These are phyloP conservation scores for Bidens hawaiensis DNA, from an alignment of 140 eudicot genomes.

Conservation along the genomic window DNA sequence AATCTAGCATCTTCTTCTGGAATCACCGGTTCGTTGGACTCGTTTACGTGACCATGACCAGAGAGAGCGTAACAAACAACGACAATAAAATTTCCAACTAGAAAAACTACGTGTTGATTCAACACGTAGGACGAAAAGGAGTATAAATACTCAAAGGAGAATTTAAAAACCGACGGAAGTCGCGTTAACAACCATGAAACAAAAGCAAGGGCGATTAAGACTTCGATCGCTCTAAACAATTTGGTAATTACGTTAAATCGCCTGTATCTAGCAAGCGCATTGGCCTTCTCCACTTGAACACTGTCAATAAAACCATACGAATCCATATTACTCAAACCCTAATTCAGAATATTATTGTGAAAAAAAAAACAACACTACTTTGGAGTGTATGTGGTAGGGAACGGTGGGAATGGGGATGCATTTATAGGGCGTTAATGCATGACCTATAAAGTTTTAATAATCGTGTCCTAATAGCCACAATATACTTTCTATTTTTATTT, in stretches of 20 bases:
- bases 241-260: slow-evolving; percentile 42
- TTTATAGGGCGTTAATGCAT: slow-evolving; percentile 16
- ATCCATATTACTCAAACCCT: slow-evolving; percentile 16
- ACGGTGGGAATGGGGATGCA: not conserved
- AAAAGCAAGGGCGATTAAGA: slow-evolving; percentile 34
- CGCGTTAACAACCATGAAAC: slow-evolving; percentile 59
- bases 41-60: too few relatives aligned
- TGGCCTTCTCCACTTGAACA: slow-evolving; percentile 54
- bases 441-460: not conserved
- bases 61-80: slow-evolving; percentile 34
- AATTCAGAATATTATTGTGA: not conserved
- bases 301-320: slow-evolving; percentile 22
- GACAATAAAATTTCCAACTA: slow-evolving; percentile 64
- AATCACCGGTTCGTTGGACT: too few relatives aligned
- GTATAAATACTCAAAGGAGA: slow-evolving; percentile 20
- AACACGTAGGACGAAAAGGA: slow-evolving; percentile 24
- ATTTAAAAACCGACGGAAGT: slow-evolving; percentile 30
- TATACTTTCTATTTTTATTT: not conserved
- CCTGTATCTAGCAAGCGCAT: slow-evolving; percentile 51
- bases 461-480: slow-evolving; percentile 1
- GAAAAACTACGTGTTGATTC: slow-evolving; percentile 67
- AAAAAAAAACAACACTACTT: not conserved
- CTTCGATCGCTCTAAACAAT: slow-evolving; percentile 34
- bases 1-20: too few relatives aligned
- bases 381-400: not conserved